Evolutionary conservation across 1,284 basidiomycete species (phyloP).

Genomic region (Malassezia furfur): DNA sequence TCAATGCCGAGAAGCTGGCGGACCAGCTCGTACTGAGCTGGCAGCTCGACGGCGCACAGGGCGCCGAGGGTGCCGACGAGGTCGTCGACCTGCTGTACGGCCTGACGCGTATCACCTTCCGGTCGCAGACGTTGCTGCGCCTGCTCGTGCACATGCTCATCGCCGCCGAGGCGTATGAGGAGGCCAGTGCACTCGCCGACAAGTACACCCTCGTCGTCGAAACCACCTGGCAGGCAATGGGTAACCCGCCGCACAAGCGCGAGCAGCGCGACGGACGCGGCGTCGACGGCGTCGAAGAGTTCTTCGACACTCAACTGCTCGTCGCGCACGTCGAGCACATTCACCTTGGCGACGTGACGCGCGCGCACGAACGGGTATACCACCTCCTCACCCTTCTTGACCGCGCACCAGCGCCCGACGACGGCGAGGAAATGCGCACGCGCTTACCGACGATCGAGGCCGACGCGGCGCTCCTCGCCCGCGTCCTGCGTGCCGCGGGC

Average conservation of each 20-base stretch:
- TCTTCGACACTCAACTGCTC: slow-evolving; percentile 28
- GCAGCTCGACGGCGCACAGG: slow-evolving; percentile 52
- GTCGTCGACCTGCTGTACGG: slow-evolving; percentile 40
- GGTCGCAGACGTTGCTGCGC: slow-evolving; percentile 38
- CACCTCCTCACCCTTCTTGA: slow-evolving; percentile 25
- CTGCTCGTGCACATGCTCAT: slow-evolving; percentile 35
- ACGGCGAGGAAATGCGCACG: not conserved
- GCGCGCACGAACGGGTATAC: slow-evolving; percentile 26
- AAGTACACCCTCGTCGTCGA: slow-evolving; percentile 41
- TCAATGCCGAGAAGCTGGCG: slow-evolving; percentile 69
- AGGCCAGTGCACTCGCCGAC: slow-evolving; percentile 31
- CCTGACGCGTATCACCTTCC: slow-evolving; percentile 37
- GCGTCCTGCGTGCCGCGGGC: slow-evolving; percentile 7
- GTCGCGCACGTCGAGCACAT: slow-evolving; percentile 28
- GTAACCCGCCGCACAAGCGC: slow-evolving; percentile 13
- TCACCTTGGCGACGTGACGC: slow-evolving; percentile 24
- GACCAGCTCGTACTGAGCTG: slow-evolving; percentile 72
- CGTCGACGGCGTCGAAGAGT: slow-evolving; percentile 17
- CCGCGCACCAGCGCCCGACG: not conserved
- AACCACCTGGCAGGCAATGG: slow-evolving; percentile 35
- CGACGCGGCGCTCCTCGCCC: slow-evolving; percentile 11
- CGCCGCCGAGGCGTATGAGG: slow-evolving; percentile 39
- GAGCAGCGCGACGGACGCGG: slow-evolving; percentile 3
- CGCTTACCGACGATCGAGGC: not conserved
- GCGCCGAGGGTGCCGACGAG: slow-evolving; percentile 39